Evolutionary conservation across 2,329 filamentous ascomycete genomes (phyloP).

Genomic region (Teratosphaeria viscida): DNA sequence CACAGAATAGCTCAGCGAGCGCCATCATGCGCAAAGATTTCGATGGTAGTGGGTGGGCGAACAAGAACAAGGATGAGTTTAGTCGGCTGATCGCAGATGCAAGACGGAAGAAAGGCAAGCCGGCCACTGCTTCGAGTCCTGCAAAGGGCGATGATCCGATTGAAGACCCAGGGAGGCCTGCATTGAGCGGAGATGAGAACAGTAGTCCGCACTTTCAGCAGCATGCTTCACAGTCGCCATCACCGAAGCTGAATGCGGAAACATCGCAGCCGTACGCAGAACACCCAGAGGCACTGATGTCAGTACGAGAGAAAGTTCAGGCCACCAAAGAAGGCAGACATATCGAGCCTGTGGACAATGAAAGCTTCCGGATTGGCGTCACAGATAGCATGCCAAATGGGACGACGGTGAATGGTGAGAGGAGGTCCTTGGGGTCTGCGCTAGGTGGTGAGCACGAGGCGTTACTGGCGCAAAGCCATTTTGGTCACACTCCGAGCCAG

Average conservation of each 20-base stretch:
- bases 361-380: conserved; percentile 7
- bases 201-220: conserved; percentile 4
- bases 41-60: conserved; percentile 65
- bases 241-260: background rate
- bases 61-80: conserved; percentile 64
- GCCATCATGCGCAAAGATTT: conserved; percentile 78
- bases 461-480: background rate
- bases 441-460: background rate
- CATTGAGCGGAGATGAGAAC: conserved; percentile 1
- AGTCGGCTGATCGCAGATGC: conserved; percentile 70
- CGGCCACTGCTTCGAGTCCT: conserved; percentile 7
- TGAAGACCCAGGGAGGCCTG: conserved; percentile 1
- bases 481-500: conserved; percentile 5
- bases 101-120: conserved; percentile 40
- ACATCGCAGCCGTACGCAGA: conserved; percentile 13
- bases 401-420: background rate
- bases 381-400: background rate
- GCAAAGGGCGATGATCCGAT: conserved; percentile 6
- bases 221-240: background rate
- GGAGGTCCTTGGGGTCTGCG: background rate
- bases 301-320: conserved; percentile 16
- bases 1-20: conserved; percentile 18
- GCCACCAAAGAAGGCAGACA: conserved; percentile 11
- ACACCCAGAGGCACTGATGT: conserved; percentile 15
- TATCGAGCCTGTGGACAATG: conserved; percentile 13